Percentiles rank a stretch among this genome's conserved stretches.
These are phyloP conservation scores for Byssothecium circinans DNA, from an alignment of 2,329 filamentous ascomycete genomes.

Conservation along the genomic window DNA sequence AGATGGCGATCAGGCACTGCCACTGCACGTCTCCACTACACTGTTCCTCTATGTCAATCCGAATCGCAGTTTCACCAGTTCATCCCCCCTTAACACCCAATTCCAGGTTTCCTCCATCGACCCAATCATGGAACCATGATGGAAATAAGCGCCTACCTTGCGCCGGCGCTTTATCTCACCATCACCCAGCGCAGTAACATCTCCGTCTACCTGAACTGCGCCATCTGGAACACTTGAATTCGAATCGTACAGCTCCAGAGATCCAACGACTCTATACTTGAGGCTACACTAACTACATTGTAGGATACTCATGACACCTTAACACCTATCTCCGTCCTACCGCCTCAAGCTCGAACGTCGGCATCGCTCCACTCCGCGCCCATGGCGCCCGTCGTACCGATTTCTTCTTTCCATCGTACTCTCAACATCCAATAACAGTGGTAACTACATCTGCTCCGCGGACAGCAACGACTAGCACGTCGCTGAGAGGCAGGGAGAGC, in stretches of 20 bases:
- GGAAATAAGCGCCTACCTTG: background rate
- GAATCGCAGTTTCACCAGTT: background rate
- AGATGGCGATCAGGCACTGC: background rate
- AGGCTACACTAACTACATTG: background rate
- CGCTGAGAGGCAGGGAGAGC: too few species aligned
- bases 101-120: background rate
- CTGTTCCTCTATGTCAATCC: background rate
- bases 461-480: background rate
- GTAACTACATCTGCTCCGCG: background rate
- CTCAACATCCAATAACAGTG: background rate
- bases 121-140: background rate
- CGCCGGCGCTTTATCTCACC: background rate
- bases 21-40: conserved; percentile 2
- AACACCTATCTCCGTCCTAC: background rate
- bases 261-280: background rate
- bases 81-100: background rate
- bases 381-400: background rate
- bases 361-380: background rate
- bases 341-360: background rate
- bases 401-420: background rate
- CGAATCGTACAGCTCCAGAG: background rate
- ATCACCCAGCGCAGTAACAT: background rate
- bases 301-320: background rate
- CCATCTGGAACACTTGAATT: background rate
- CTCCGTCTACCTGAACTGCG: background rate